Evolutionary conservation across 306 rosid genomes (phyloP).

Genomic region (Ormosia semicastrata): DNA sequence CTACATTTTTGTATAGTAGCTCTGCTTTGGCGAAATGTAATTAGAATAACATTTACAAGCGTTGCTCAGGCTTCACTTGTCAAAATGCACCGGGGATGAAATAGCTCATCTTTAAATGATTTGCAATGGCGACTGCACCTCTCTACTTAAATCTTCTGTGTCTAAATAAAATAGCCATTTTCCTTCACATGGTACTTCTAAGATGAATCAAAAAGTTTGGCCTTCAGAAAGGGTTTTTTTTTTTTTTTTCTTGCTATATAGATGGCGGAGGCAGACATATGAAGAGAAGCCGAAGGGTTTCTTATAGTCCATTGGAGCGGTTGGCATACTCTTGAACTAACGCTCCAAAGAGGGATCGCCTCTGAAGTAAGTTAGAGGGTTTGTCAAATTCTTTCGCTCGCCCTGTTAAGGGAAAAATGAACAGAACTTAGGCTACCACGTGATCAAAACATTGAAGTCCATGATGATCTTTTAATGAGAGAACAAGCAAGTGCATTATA

Average conservation of each 20-base stretch:
- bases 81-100: constrained; percentile 1
- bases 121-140: background rate
- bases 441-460: background rate
- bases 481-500: background rate
- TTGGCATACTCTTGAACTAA: constrained; percentile 92
- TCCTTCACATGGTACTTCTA: background rate
- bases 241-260: background rate
- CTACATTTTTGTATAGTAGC: background rate
- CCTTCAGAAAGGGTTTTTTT: background rate
- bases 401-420: constrained; percentile 41
- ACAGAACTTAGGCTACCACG: background rate
- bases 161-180: background rate
- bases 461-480: background rate
- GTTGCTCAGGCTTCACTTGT: background rate
- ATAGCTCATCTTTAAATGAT: background rate
- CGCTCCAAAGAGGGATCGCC: constrained; percentile 74
- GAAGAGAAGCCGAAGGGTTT: constrained; percentile 17
- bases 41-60: background rate
- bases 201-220: background rate
- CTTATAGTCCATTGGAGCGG: constrained; percentile 62
- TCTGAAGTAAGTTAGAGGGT: constrained; percentile 72
- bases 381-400: constrained; percentile 76
- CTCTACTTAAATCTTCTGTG: background rate
- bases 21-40: background rate
- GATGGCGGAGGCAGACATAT: background rate